Evolutionary conservation across 2,329 filamentous ascomycete species (phyloP).

Genomic region (Colletotrichum falcatum): DNA sequence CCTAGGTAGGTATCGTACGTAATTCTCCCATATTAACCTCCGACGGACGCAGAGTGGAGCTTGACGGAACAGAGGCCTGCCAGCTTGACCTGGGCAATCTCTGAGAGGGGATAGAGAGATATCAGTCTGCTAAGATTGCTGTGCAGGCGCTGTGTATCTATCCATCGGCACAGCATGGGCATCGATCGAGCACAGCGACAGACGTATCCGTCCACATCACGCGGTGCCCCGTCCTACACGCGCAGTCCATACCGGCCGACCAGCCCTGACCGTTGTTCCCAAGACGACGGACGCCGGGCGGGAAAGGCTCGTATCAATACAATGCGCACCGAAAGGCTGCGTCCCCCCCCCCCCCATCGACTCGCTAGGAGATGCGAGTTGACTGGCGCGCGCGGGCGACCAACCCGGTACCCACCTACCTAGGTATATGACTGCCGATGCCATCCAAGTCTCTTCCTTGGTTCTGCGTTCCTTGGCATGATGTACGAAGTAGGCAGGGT

Average conservation of each 20-base stretch:
- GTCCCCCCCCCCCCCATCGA: neutral
- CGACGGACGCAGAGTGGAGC: slow-evolving; percentile 24
- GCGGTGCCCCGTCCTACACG: neutral
- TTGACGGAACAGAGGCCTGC: neutral
- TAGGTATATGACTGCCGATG: slow-evolving; percentile 19
- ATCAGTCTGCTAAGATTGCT: slow-evolving; percentile 24
- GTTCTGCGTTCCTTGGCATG: slow-evolving; percentile 17
- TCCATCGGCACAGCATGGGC: neutral
- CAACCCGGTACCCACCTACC: no score
- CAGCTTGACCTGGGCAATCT: neutral
- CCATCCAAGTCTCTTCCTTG: slow-evolving; percentile 14
- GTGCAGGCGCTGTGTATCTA: slow-evolving; percentile 24
- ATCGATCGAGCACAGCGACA: slow-evolving; percentile 3
- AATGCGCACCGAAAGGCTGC: neutral
- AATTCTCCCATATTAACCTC: slow-evolving; percentile 25
- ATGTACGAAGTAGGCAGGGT: neutral
- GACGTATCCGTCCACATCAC: neutral
- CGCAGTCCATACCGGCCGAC: neutral
- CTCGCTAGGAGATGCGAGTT: slow-evolving; percentile 18
- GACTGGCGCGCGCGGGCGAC: neutral
- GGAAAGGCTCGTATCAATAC: slow-evolving; percentile 12
- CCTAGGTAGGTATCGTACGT: slow-evolving; percentile 13
- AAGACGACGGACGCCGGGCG: slow-evolving; percentile 12
- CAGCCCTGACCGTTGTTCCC: slow-evolving; percentile 6
- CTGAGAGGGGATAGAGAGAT: neutral